Evolutionary conservation across 495 filamentous ascomycete species (phyloP).

Genomic region (Aspergillus funiculosus): DNA sequence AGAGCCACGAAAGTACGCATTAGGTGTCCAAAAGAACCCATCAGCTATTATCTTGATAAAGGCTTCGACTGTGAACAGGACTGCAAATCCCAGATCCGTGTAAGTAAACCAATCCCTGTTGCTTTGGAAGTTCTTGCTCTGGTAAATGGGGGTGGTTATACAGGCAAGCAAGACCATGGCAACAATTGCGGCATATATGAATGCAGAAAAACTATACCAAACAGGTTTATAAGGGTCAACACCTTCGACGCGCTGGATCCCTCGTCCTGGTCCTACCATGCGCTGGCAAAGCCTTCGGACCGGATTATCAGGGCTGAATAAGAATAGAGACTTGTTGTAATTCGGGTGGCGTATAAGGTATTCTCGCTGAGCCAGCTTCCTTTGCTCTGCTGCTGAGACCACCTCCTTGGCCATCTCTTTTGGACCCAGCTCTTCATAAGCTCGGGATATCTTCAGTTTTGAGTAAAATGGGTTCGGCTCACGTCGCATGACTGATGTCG

Average conservation of each 20-base stretch:
- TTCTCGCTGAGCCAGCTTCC: slow-evolving; percentile 82
- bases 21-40: slow-evolving; percentile 94
- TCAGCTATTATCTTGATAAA: slow-evolving; percentile 92
- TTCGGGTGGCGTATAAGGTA: slow-evolving; percentile 80
- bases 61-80: slow-evolving; percentile 82
- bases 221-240: slow-evolving; percentile 76
- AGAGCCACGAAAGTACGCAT: slow-evolving; percentile 92
- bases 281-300: slow-evolving; percentile 79
- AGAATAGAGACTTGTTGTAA: slow-evolving; percentile 89
- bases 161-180: slow-evolving; percentile 96
- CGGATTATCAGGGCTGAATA: slow-evolving; percentile 72
- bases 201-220: slow-evolving; percentile 89
- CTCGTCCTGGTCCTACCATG: slow-evolving; percentile 88
- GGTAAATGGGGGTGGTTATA: slow-evolving; percentile 88
- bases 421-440: slow-evolving; percentile 74
- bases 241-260: slow-evolving; percentile 77
- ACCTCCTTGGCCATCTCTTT: slow-evolving; percentile 84
- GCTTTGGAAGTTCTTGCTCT: slow-evolving; percentile 72
- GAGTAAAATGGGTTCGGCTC: slow-evolving; percentile 97
- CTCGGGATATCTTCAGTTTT: slow-evolving; percentile 63
- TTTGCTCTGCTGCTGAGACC: slow-evolving; percentile 70
- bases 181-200: slow-evolving; percentile 91
- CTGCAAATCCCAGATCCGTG: slow-evolving; percentile 83
- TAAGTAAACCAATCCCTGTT: slow-evolving; percentile 91
- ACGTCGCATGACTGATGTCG: slow-evolving; percentile 48